A percentile compares a stretch with the other conserved stretches of the same genome.
Evolutionary conservation across 176 grass and related monocot species (phyloP).

Genomic region (Calamus simplicifolius): DNA sequence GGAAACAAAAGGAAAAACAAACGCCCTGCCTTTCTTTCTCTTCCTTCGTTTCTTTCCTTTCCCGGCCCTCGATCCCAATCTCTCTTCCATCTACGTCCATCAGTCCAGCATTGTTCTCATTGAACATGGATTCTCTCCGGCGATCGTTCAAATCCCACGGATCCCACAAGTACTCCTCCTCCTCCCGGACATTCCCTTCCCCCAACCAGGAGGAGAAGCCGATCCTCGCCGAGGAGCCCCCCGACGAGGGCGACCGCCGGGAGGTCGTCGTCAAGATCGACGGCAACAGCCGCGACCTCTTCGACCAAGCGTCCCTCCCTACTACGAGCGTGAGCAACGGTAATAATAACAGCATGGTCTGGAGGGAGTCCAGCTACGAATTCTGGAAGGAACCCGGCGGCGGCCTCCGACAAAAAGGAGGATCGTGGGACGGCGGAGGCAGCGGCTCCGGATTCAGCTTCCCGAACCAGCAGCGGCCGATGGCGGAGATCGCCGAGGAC

Average conservation of each 20-base stretch:
- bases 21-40: no score
- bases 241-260: neutral
- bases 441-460: constrained; percentile 44
- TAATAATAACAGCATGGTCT: constrained; percentile 22
- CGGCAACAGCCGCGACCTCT: constrained; percentile 7
- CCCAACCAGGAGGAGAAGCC: constrained; percentile 30
- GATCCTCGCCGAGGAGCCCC: constrained; percentile 2
- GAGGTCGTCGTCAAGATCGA: constrained; percentile 51
- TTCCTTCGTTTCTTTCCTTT: no score
- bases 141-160: constrained; percentile 14
- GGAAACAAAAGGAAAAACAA: no score
- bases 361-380: constrained; percentile 1
- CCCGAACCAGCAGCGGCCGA: constrained; percentile 19
- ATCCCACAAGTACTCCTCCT: constrained; percentile 1
- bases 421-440: neutral
- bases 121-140: constrained; percentile 1
- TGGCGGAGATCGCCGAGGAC: constrained; percentile 40
- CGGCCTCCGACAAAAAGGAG: constrained; percentile 24
- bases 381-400: constrained; percentile 33
- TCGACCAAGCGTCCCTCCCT: neutral
- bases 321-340: no score
- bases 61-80: no score
- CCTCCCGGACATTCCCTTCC: constrained; percentile 6
- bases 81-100: no score
- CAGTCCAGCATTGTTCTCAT: no score